Conservation (phyloP, 345 rosid genomes). For the Odontarrhena argentea region DNA sequence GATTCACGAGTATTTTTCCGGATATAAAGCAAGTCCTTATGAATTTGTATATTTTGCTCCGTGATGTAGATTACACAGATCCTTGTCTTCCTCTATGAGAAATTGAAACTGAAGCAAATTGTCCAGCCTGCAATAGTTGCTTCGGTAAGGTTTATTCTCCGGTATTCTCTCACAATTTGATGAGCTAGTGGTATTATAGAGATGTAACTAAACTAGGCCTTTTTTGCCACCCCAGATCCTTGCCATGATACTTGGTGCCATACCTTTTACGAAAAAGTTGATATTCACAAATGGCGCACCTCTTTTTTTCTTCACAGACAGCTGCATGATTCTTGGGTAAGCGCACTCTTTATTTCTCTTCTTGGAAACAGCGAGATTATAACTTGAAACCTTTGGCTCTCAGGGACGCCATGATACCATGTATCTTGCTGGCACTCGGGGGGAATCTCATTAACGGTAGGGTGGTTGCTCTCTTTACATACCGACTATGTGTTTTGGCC, state of each 20-base stretch:
- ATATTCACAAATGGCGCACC: conserved; percentile 89
- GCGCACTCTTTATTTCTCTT: conserved; percentile 26
- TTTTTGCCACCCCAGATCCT: conserved; percentile 61
- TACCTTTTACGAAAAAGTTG: conserved; percentile 72
- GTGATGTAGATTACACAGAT: conserved; percentile 59
- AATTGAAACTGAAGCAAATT: conserved; percentile 93
- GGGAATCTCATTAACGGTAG: conserved; percentile 97
- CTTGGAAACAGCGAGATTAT: conserved; percentile 5
- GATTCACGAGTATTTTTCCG: conserved; percentile 10
- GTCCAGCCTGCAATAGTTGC: conserved; percentile 95
- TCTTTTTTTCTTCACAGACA: conserved; percentile 93
- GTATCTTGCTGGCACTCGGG: conserved; percentile 90
- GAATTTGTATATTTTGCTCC: conserved; percentile 25
- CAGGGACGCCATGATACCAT: conserved; percentile 99
- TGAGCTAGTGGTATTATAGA: conserved; percentile 12
- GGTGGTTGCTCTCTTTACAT: conserved; percentile 25
- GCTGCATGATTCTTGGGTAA: conserved; percentile 98
- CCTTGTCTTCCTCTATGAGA: conserved; percentile 62
- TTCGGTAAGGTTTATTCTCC: conserved; percentile 59
- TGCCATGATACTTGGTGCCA: conserved; percentile 81
- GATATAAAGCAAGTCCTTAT: conserved; percentile 15
- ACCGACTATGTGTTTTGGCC: background rate
- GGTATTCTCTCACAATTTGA: background rate
- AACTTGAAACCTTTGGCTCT: conserved; percentile 18
- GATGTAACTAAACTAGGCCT: conserved; percentile 21